Conservation (phyloP, 495 filamentous ascomycete genomes). For the Friedmanniomyces endolithicus region DNA sequence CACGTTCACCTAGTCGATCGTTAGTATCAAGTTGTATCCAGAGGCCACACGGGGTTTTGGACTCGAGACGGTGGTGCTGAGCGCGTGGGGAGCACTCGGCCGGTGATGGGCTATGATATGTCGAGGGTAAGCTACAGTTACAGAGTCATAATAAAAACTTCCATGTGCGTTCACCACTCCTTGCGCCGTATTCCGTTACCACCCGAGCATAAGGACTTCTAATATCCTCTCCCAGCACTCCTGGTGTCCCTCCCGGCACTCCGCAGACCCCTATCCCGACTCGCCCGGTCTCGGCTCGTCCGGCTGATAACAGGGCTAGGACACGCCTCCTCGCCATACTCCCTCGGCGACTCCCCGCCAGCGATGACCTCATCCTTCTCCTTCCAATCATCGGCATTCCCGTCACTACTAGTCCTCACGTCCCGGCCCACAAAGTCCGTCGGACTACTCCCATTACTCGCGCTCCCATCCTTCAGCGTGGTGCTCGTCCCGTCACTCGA, state of each 20-base stretch:
- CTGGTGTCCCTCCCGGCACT: neutral
- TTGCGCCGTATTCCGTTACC: too few relatives aligned
- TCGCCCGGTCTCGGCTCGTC: conserved; percentile 6
- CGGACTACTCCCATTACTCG: conserved; percentile 4
- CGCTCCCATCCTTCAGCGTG: neutral
- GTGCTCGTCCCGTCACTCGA: conserved; percentile 1
- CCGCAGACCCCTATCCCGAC: neutral
- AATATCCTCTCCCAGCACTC: conserved; percentile 7
- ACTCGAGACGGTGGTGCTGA: too few relatives aligned
- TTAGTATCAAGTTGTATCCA: too few relatives aligned
- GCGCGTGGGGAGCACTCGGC: too few relatives aligned
- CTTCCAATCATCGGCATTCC: neutral
- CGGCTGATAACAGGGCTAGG: conserved; percentile 2
- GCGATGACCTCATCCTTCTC: neutral
- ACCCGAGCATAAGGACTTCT: neutral
- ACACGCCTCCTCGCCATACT: conserved; percentile 5
- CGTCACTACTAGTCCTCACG: neutral
- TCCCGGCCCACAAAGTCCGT: neutral
- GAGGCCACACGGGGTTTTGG: too few relatives aligned
- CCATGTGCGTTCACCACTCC: too few relatives aligned
- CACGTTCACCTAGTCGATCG: too few relatives aligned
- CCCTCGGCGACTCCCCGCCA: neutral
- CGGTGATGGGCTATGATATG: too few relatives aligned
- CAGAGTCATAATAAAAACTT: too few relatives aligned
- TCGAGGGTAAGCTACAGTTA: too few relatives aligned